phyloP scores from a whole-genome alignment of 2,329 filamentous ascomycete genomes.

The Ophiostoma tasmaniense region DNA sequence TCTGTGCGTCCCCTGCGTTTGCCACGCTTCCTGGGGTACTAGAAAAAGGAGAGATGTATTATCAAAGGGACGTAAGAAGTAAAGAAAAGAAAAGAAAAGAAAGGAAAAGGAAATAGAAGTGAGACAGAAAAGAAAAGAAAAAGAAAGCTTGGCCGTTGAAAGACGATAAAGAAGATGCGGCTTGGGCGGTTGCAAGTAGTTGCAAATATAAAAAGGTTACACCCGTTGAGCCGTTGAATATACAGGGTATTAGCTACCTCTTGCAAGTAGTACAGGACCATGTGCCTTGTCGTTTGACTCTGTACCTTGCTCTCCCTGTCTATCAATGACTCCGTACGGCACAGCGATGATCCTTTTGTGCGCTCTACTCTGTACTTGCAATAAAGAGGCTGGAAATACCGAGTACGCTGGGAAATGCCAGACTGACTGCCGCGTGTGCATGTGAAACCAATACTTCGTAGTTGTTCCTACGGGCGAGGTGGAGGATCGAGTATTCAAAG shows the following conservation, averaged over 20 bases:
- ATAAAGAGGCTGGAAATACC: not conserved
- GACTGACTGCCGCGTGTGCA: not conserved
- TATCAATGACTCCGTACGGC: not conserved
- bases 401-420: not conserved
- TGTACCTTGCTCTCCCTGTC: not conserved
- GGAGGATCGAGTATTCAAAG: too few species aligned
- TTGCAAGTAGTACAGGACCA: not conserved
- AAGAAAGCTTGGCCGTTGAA: not conserved
- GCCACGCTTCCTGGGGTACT: not conserved
- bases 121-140: not conserved
- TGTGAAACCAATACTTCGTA: not conserved
- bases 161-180: slow-evolving; percentile 4
- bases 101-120: not conserved
- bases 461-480: not conserved
- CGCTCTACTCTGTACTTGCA: not conserved
- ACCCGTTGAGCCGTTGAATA: not conserved
- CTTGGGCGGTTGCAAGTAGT: not conserved
- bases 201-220: not conserved
- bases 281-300: too few species aligned
- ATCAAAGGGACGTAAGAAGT: not conserved
- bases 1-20: not conserved
- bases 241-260: too few species aligned
- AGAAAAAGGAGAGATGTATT: not conserved
- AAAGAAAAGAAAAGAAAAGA: not conserved
- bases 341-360: not conserved